Evolutionary conservation across 140 eudicot species (phyloP), one percentile per base, ranked within the genome.

Genomic region (Bidens hawaiensis): DNA sequence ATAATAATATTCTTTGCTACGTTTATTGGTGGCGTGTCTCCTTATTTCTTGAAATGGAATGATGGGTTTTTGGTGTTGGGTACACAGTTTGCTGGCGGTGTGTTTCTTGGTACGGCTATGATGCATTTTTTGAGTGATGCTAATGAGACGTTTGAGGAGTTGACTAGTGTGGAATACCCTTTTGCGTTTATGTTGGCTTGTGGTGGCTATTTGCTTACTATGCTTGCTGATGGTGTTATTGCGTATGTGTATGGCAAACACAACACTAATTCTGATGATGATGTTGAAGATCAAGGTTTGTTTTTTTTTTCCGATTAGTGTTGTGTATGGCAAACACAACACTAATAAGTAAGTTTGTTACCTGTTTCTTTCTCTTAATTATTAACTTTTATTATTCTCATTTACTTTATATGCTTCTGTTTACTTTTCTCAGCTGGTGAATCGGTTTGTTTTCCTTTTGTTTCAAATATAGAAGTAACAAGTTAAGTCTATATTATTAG

Each of bases 41-140:
- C 97, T 5, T 90, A 90, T 40, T 86, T 83, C 65, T 53, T 90
- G 64, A 82, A 81, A 60, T 90, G 97, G 97, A 86, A 79, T 50
- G 97, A 90, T 72, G 78, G 68, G 15, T 86, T 90, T 45, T 70
- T 90, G 74, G 76, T 86, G 1, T 31, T 83, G 0, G 97, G 97
- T 11, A 90, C 97, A 13, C 97, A 90, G 77, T 90, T 90, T 52
- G 97, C 97, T 42, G 97, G 83, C 33, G 97, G 97, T 13, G 90
- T 90, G 45, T 90, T 90, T 59, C 58, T 90, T 62, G 87, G 90
- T 19, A 90, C 97, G 42, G 84, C 97, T n/a, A 21, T 90, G 73
- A 86, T 90, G 95, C 97, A 90, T 81, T 90, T 90, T 24, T 25
- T 90, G 14, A 86, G 95, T 34, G 95, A 86, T 67, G 73, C 95